A percentile compares a stretch with the other conserved stretches of the same genome.
Evolutionary conservation across 768 basidiomycete species (phyloP).

Genomic region (Xerocomellus chrysenteron): DNA sequence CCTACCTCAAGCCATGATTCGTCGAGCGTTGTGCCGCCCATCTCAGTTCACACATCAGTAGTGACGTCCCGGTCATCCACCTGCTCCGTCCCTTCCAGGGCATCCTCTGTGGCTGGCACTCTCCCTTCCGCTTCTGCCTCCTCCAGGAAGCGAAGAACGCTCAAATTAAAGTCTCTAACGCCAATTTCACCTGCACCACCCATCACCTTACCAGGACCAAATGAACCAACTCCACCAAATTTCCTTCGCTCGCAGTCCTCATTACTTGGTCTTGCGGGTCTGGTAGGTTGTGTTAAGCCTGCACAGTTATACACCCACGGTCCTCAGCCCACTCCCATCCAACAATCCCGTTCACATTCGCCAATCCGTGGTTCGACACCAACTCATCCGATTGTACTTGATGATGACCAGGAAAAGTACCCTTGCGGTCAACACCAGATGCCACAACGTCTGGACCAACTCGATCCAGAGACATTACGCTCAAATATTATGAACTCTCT

Average conservation of each 20-base stretch:
- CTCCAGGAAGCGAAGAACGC: constrained; percentile 34
- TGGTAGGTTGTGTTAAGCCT: constrained; percentile 65
- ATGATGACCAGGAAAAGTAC: constrained; percentile 47
- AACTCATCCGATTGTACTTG: constrained; percentile 68
- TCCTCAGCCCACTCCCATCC: constrained; percentile 6
- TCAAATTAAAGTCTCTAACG: constrained; percentile 39
- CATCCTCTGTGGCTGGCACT: constrained; percentile 8
- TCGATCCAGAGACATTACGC: constrained; percentile 45
- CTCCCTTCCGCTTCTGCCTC: constrained; percentile 3
- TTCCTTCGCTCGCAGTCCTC: constrained; percentile 74
- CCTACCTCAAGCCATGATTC: constrained; percentile 23
- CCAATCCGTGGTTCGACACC: constrained; percentile 52
- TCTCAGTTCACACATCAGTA: background rate
- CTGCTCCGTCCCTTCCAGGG: constrained; percentile 5
- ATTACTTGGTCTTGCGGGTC: constrained; percentile 68
- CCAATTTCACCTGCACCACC: constrained; percentile 52
- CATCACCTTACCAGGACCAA: constrained; percentile 62
- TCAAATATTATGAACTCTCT: constrained; percentile 62
- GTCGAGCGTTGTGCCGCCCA: constrained; percentile 38
- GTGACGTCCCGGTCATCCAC: constrained; percentile 14
- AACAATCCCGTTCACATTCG: constrained; percentile 38
- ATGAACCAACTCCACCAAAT: constrained; percentile 59
- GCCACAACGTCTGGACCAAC: constrained; percentile 21
- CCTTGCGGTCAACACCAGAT: background rate
- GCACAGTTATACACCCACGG: constrained; percentile 27